Evolutionary conservation across 148 eudicot genomes (phyloP).

Genomic region (Salicornia ramosissima): DNA sequence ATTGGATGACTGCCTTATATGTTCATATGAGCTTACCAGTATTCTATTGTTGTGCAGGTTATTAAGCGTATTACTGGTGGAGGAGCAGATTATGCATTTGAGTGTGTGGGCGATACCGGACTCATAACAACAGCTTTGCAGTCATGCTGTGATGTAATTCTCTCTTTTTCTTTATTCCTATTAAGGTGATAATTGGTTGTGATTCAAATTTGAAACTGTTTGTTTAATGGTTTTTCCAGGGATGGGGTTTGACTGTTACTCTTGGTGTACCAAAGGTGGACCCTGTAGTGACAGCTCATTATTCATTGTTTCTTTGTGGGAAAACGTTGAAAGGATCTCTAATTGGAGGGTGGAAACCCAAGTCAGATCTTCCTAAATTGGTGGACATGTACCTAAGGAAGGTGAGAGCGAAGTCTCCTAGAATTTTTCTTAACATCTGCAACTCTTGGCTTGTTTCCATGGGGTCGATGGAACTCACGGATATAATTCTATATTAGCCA

Average conservation of each 20-base stretch:
- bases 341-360: slow-evolving; percentile 99
- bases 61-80: slow-evolving; percentile 71
- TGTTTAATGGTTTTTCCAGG: slow-evolving; percentile 34
- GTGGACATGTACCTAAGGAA: slow-evolving; percentile 74
- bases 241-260: slow-evolving; percentile 93
- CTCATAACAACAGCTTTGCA: slow-evolving; percentile 73
- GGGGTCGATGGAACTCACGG: neutral
- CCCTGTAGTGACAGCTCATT: slow-evolving; percentile 77
- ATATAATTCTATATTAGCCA: too few relatives aligned
- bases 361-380: slow-evolving; percentile 75
- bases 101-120: slow-evolving; percentile 85
- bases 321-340: slow-evolving; percentile 80
- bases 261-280: slow-evolving; percentile 92
- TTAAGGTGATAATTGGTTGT: neutral
- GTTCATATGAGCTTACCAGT: neutral
- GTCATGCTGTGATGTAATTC: slow-evolving; percentile 75
- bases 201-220: neutral
- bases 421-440: neutral
- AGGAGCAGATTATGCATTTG: slow-evolving; percentile 95
- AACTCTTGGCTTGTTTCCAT: neutral
- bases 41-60: slow-evolving; percentile 40
- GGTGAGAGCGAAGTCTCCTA: slow-evolving; percentile 35
- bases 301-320: slow-evolving; percentile 63
- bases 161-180: neutral
- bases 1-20: neutral